Evolutionary conservation across 345 rosid genomes (phyloP).

Genomic region (Crucihimalaya himalaica): DNA sequence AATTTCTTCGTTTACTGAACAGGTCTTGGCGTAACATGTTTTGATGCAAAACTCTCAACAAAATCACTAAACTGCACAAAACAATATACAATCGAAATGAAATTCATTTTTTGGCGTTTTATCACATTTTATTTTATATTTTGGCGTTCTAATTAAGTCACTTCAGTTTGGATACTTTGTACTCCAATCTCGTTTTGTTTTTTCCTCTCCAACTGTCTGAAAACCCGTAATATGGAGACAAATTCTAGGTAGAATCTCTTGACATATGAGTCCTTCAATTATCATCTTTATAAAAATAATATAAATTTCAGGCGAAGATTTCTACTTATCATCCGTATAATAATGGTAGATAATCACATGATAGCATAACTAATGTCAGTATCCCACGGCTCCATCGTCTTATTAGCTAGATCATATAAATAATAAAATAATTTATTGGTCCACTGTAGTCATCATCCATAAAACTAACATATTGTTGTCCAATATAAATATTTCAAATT

Average conservation of each 20-base stretch:
- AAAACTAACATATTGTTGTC: neutral
- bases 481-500: neutral
- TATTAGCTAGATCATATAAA: slow-evolving; percentile 15
- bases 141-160: slow-evolving; percentile 36
- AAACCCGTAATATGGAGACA: slow-evolving; percentile 34
- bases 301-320: slow-evolving; percentile 8
- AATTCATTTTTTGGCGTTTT: slow-evolving; percentile 11
- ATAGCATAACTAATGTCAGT: slow-evolving; percentile 23
- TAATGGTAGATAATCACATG: slow-evolving; percentile 24
- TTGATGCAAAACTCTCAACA: slow-evolving; percentile 1
- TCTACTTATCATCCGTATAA: slow-evolving; percentile 30
- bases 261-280: slow-evolving; percentile 11
- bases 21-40: neutral
- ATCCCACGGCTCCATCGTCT: slow-evolving; percentile 16
- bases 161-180: slow-evolving; percentile 30
- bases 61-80: neutral
- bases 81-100: neutral
- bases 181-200: slow-evolving; percentile 36
- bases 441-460: slow-evolving; percentile 28
- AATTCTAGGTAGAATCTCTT: slow-evolving; percentile 27
- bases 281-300: slow-evolving; percentile 16
- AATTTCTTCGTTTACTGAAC: neutral
- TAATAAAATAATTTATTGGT: slow-evolving; percentile 16
- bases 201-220: slow-evolving; percentile 4
- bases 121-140: neutral